Evolutionary conservation across 805 yeast species (phyloP).

Genomic region (Yarrowia keelungensis): DNA sequence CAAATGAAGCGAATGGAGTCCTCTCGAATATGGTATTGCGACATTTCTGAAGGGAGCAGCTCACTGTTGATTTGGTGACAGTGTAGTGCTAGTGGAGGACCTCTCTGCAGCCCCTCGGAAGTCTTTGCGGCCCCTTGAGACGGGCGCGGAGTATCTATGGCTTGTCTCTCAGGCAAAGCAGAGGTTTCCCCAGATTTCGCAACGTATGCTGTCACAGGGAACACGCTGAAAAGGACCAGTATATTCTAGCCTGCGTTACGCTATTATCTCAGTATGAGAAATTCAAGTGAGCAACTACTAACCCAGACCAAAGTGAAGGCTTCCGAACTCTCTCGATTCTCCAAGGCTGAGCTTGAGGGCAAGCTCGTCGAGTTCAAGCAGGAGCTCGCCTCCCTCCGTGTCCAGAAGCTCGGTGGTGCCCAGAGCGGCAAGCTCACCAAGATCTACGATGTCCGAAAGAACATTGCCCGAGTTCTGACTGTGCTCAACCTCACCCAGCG

Average conservation of each 20-base stretch:
- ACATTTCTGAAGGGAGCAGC: background rate
- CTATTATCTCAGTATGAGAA: too few relatives aligned
- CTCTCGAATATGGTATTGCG: background rate
- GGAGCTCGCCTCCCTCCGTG: constrained; percentile 94
- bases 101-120: background rate
- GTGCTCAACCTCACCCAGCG: constrained; percentile 97
- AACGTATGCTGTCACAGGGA: too few relatives aligned
- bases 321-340: constrained; percentile 95
- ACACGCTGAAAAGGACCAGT: too few relatives aligned
- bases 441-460: constrained; percentile 96
- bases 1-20: background rate
- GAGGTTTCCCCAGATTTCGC: too few relatives aligned
- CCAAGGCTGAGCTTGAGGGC: constrained; percentile 94
- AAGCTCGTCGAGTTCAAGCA: constrained; percentile 96
- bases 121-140: too few relatives aligned
- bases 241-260: too few relatives aligned
- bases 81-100: background rate
- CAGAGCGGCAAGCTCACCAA: constrained; percentile 76
- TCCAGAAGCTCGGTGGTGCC: constrained; percentile 91
- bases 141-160: too few relatives aligned
- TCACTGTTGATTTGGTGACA: background rate
- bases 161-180: too few relatives aligned
- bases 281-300: background rate
- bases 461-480: constrained; percentile 98
- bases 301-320: constrained; percentile 62